Conservation (phyloP, 2,329 filamentous ascomycete genomes). For the Sclerotinia spermophila region DNA sequence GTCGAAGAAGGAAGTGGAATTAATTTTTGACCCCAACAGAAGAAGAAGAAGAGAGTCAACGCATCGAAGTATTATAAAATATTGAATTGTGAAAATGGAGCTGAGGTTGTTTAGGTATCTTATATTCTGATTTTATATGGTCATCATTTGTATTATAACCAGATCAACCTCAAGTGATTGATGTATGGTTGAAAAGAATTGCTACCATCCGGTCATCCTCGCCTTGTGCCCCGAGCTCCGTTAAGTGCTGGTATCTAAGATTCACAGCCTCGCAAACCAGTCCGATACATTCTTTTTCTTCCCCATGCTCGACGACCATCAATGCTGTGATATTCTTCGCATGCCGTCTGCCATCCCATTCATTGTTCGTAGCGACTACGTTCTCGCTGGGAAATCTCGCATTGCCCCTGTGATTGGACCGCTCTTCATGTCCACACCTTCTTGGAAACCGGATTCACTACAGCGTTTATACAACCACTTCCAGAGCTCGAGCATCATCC, state of each 20-base stretch:
- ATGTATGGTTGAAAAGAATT: background rate
- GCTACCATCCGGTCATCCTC: background rate
- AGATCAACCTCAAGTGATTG: background rate
- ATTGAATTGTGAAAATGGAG: background rate
- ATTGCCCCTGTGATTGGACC: background rate
- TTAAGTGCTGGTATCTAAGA: background rate
- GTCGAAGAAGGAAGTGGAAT: constrained; percentile 18
- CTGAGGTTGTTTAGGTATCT: background rate
- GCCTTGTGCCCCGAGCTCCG: background rate
- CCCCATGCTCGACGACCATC: background rate
- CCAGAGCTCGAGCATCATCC: constrained; percentile 5
- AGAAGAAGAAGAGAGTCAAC: background rate
- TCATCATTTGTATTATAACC: background rate
- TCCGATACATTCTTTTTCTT: background rate
- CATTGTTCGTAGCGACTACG: background rate
- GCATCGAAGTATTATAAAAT: background rate
- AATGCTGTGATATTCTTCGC: background rate
- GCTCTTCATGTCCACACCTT: background rate
- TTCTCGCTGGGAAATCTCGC: background rate
- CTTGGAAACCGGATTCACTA: background rate
- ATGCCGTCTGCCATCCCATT: background rate
- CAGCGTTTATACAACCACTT: background rate
- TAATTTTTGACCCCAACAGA: background rate
- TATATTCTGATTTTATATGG: background rate
- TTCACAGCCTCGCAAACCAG: background rate